A percentile compares a stretch with the other conserved stretches of the same genome.
Evolutionary conservation across 305 asterid genomes (phyloP).

Genomic region (Solanum hybrid): DNA sequence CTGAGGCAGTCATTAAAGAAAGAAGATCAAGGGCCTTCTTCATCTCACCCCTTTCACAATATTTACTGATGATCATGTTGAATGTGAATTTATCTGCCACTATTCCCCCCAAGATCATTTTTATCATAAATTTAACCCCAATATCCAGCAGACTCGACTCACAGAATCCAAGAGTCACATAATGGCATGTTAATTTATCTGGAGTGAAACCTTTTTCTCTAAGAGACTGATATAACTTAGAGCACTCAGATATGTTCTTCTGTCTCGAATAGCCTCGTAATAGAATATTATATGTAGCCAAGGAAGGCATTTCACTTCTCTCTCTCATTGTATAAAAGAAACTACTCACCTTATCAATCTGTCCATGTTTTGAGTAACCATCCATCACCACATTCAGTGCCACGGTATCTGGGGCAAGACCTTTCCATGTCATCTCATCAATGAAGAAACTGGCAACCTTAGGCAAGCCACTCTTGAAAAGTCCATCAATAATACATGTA

Average conservation of each 20-base stretch:
- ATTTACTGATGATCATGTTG: constrained; percentile 44
- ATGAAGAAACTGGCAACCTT: constrained; percentile 45
- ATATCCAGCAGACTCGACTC: constrained; percentile 52
- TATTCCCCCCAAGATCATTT: constrained; percentile 45
- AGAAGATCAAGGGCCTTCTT: constrained; percentile 51
- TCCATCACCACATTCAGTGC: constrained; percentile 54
- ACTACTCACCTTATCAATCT: constrained; percentile 28
- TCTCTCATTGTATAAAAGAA: constrained; percentile 30
- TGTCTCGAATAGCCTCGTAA: constrained; percentile 57
- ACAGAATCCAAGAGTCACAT: constrained; percentile 51
- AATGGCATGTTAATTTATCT: constrained; percentile 60
- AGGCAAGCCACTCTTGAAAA: constrained; percentile 58
- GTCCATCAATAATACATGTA: constrained; percentile 59
- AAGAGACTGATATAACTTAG: constrained; percentile 35
- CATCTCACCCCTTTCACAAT: constrained; percentile 49
- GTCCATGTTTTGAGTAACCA: constrained; percentile 63
- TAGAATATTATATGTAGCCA: constrained; percentile 66
- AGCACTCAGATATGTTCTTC: constrained; percentile 39
- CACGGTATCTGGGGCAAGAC: constrained; percentile 44
- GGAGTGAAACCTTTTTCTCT: constrained; percentile 46
- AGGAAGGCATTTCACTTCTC: constrained; percentile 32
- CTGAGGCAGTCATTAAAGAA: constrained; percentile 40
- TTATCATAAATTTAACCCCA: constrained; percentile 57
- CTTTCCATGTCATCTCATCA: constrained; percentile 40
- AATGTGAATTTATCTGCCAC: constrained; percentile 48